These are phyloP conservation scores for Phytopythium ostracodes DNA, from an alignment of 352 stramenopile genomes.

Conservation along the genomic window DNA sequence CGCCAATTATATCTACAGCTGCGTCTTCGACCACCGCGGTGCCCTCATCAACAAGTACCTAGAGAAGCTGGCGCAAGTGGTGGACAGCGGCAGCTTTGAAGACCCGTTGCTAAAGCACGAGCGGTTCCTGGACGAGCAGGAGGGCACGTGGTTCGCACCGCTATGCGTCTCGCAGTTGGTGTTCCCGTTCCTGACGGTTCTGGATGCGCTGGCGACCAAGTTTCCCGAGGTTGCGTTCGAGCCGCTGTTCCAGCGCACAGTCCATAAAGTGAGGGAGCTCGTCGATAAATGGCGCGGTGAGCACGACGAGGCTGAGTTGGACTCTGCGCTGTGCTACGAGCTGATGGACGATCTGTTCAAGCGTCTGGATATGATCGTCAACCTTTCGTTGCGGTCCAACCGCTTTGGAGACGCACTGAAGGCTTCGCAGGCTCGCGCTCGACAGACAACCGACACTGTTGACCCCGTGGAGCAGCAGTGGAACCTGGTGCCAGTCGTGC, in stretches of 20 bases:
- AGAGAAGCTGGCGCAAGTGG: slow-evolving; percentile 24
- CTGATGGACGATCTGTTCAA: slow-evolving; percentile 22
- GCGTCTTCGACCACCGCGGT: slow-evolving; percentile 16
- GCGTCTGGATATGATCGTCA: slow-evolving; percentile 23
- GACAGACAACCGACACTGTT: background rate
- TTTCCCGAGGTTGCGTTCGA: slow-evolving; percentile 49
- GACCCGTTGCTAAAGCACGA: slow-evolving; percentile 16
- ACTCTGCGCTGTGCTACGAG: slow-evolving; percentile 28
- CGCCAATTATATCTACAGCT: slow-evolving; percentile 36
- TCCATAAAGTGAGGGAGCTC: slow-evolving; percentile 19
- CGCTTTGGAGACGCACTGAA: background rate
- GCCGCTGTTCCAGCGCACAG: slow-evolving; percentile 21
- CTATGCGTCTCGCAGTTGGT: slow-evolving; percentile 36
- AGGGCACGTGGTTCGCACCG: slow-evolving; percentile 25
- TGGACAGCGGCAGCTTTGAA: slow-evolving; percentile 26
- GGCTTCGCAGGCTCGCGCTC: background rate
- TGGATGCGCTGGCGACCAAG: slow-evolving; percentile 37
- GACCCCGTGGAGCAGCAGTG: slow-evolving; percentile 10
- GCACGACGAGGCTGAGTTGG: slow-evolving; percentile 11
- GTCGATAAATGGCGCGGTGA: slow-evolving; percentile 20
- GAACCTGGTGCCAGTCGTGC: slow-evolving; percentile 25
- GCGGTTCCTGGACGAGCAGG: slow-evolving; percentile 18
- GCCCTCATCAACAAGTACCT: slow-evolving; percentile 27
- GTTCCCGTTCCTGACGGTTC: slow-evolving; percentile 30
- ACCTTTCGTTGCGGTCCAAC: slow-evolving; percentile 11